A percentile compares a stretch with the other conserved stretches of the same genome.
Evolutionary conservation across 2,329 filamentous ascomycete species (phyloP).

Genomic region (Botrytis byssoidea): DNA sequence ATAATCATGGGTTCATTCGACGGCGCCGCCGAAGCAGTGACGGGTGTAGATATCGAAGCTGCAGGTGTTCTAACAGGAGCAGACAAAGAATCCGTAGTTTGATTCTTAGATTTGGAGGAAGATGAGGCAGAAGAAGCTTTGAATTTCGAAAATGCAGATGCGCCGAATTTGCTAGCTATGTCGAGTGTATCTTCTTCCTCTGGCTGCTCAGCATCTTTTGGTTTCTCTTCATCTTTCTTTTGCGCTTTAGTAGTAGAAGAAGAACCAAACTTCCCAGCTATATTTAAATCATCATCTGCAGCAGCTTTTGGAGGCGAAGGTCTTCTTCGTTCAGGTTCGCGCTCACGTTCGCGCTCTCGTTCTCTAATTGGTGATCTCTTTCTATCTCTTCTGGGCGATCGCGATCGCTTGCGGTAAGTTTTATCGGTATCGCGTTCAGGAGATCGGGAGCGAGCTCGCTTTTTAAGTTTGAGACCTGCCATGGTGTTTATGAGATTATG

Average conservation of each 20-base stretch:
- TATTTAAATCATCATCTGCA: slow-evolving; percentile 37
- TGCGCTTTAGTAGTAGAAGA: slow-evolving; percentile 11
- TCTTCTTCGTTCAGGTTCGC: slow-evolving; percentile 45
- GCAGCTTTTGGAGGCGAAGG: slow-evolving; percentile 44
- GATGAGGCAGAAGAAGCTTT: slow-evolving; percentile 7
- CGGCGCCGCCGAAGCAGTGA: slow-evolving; percentile 27
- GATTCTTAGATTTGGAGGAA: not conserved
- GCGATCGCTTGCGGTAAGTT: slow-evolving; percentile 20
- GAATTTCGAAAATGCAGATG: slow-evolving; percentile 17
- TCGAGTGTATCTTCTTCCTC: slow-evolving; percentile 20
- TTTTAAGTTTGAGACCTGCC: slow-evolving; percentile 22
- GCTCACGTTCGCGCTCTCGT: slow-evolving; percentile 40
- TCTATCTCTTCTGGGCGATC: slow-evolving; percentile 38
- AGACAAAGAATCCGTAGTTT: slow-evolving; percentile 16
- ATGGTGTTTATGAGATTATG: not conserved
- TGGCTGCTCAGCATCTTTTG: not conserved
- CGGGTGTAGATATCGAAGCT: slow-evolving; percentile 21
- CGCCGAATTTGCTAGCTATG: slow-evolving; percentile 20
- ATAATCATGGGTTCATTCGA: slow-evolving; percentile 80
- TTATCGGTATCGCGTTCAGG: slow-evolving; percentile 18
- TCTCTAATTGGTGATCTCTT: slow-evolving; percentile 44
- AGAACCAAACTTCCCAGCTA: slow-evolving; percentile 37
- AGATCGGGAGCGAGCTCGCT: slow-evolving; percentile 18
- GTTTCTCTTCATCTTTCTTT: slow-evolving; percentile 20
- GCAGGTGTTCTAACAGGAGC: slow-evolving; percentile 30